These are phyloP conservation scores for Ulmus americana DNA, from an alignment of 331 rosid species.

Conservation along the genomic window DNA sequence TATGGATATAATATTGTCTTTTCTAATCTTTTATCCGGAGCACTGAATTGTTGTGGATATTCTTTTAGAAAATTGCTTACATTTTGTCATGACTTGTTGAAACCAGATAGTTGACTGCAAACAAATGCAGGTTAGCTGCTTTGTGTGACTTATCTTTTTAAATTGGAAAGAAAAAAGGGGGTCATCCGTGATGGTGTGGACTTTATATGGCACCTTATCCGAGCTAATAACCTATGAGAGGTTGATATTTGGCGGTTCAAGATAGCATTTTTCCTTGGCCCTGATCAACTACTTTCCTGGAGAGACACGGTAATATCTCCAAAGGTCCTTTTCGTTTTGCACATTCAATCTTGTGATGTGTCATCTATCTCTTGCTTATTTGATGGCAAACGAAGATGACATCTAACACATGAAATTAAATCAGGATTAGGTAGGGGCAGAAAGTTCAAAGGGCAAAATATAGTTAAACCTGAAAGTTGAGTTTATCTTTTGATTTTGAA, in stretches of 20 bases:
- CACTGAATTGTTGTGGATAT: slow-evolving; percentile 21
- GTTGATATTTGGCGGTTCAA: slow-evolving; percentile 6
- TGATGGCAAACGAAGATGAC: not conserved
- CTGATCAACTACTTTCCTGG: slow-evolving; percentile 1
- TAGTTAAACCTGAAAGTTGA: no score
- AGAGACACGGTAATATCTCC: slow-evolving; percentile 2
- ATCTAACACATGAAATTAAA: not conserved
- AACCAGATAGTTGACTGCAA: not conserved
- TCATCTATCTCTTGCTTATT: not conserved
- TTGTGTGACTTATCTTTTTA: not conserved
- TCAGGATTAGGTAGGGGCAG: not conserved
- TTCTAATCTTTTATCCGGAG: slow-evolving; percentile 18
- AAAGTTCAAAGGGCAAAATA: no score
- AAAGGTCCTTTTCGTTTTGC: slow-evolving; percentile 8
- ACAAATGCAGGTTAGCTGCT: not conserved
- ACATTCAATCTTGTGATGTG: not conserved
- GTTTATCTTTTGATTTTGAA: no score
- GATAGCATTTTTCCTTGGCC: slow-evolving; percentile 1
- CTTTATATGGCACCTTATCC: slow-evolving; percentile 24
- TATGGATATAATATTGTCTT: slow-evolving; percentile 31
- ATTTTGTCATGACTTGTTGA: not conserved
- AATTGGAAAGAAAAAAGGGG: not conserved
- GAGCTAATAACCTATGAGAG: slow-evolving; percentile 17
- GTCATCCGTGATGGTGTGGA: not conserved
- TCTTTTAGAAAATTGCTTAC: slow-evolving; percentile 1